A percentile compares a stretch with the other conserved stretches of the same genome.
phyloP scores from a whole-genome alignment of 129 eudicot genomes.

The Flaveria linearis region DNA sequence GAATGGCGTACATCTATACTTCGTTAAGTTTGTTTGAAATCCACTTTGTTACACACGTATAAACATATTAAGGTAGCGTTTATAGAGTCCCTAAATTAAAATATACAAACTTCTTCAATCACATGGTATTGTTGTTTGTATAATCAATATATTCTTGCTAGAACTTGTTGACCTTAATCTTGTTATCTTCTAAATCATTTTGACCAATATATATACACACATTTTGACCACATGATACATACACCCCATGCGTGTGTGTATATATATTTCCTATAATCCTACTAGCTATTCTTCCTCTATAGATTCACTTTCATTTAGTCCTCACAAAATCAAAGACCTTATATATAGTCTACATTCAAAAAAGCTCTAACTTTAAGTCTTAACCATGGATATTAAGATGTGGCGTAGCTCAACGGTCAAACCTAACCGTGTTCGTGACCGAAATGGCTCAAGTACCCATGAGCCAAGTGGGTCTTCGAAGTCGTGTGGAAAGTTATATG shows the following conservation, averaged over 20 bases:
- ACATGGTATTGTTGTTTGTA: slow-evolving; percentile 26
- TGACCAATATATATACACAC: slow-evolving; percentile 13
- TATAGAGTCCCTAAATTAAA: background rate
- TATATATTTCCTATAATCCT: background rate
- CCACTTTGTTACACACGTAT: too few relatives aligned
- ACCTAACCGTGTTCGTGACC: slow-evolving; percentile 19
- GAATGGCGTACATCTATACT: background rate
- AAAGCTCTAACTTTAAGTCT: slow-evolving; percentile 3
- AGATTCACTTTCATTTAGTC: too few relatives aligned
- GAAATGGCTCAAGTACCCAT: background rate
- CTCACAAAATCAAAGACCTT: background rate
- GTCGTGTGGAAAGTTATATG: slow-evolving; percentile 48
- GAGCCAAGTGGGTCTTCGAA: slow-evolving; percentile 32
- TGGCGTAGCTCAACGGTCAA: slow-evolving; percentile 37
- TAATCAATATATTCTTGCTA: slow-evolving; percentile 22
- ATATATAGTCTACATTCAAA: slow-evolving; percentile 22
- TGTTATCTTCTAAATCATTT: slow-evolving; percentile 16
- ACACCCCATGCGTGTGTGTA: background rate
- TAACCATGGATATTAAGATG: slow-evolving; percentile 39
- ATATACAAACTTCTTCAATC: slow-evolving; percentile 14
- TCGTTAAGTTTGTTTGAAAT: too few relatives aligned
- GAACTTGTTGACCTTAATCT: slow-evolving; percentile 32
- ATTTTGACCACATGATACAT: slow-evolving; percentile 1
- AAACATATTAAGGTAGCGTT: too few relatives aligned
- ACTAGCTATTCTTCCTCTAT: slow-evolving; percentile 4